Percentiles rank a stretch among this genome's conserved stretches.
phyloP scores from a whole-genome alignment of 2,329 filamentous ascomycete species.

The Phyllosticta ampelicida region DNA sequence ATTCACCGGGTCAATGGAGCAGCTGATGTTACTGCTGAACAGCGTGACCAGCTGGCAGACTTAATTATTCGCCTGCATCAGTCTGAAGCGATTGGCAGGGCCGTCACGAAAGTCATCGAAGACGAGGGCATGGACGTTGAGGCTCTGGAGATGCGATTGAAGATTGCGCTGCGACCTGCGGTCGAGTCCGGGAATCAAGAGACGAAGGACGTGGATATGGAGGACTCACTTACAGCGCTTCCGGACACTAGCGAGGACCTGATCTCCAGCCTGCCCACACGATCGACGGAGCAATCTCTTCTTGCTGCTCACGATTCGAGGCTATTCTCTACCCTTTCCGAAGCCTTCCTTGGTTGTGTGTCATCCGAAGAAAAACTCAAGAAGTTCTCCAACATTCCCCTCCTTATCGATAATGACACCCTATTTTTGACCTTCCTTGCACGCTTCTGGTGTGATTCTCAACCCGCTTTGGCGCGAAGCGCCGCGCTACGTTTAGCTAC shows the following conservation, averaged over 20 bases:
- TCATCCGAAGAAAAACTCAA: slow-evolving; percentile 14
- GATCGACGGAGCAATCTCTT: slow-evolving; percentile 21
- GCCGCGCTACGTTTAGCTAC: slow-evolving; percentile 53
- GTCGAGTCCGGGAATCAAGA: slow-evolving; percentile 14
- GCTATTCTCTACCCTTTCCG: slow-evolving; percentile 22
- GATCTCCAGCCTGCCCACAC: slow-evolving; percentile 15
- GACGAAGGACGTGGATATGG: slow-evolving; percentile 42
- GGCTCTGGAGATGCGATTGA: slow-evolving; percentile 62
- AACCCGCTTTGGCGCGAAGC: slow-evolving; percentile 56
- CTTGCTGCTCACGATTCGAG: slow-evolving; percentile 14
- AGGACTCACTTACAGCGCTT: slow-evolving; percentile 21
- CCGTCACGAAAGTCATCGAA: slow-evolving; percentile 57
- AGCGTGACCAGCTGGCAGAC: slow-evolving; percentile 23
- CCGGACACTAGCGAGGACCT: slow-evolving; percentile 10
- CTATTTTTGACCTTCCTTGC: slow-evolving; percentile 65
- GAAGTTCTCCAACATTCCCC: slow-evolving; percentile 43
- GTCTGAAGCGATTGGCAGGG: slow-evolving; percentile 31
- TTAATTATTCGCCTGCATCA: slow-evolving; percentile 23
- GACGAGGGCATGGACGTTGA: slow-evolving; percentile 62
- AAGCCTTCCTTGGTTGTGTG: slow-evolving; percentile 22
- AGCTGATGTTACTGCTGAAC: slow-evolving; percentile 40
- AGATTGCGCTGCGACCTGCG: slow-evolving; percentile 50
- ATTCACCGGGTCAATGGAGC: slow-evolving; percentile 48
- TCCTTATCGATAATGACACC: slow-evolving; percentile 45
- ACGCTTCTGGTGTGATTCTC: slow-evolving; percentile 61